Base-by-base conservation (phyloP, 108 stramenopile species). In the Skeletonema potamos region DNA sequence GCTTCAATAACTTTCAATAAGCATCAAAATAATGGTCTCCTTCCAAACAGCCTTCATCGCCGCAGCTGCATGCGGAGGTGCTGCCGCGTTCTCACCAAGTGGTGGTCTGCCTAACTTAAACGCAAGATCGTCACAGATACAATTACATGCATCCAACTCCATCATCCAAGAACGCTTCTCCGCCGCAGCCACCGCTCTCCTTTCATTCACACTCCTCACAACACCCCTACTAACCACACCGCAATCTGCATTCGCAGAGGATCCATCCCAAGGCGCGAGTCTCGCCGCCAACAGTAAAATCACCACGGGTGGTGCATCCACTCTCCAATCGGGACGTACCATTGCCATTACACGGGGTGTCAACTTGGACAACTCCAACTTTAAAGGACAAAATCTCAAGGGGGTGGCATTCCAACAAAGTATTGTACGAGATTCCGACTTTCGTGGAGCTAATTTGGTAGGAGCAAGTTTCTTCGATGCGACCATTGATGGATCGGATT, bases 401-500 rank as follows among this genome's bases (percentile, higher is more conserved):
- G 96, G 96, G 1, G 96, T 98, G 18, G 95, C 96, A 55, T 98
- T 98, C 73, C 97, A 98, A 79, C 97, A 98, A 66, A 82, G 79
- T 54, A 92, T 98, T 66, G 91, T 98, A 11, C 81, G 97, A 15
- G 94, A 96, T 65, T 54, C 88, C 24, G 91, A 96, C 79, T 98
- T 97, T 66, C 78, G 83, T 18, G 82, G 76, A 15, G 55, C 86
- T 27, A 96, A 98, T 63, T 72, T 96, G 43, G 70, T 85, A 2
- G 87, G 91, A 1, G 87, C 96, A 6, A 89, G 88, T 34, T 97
- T 97, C 74, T 97, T 98, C 72, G 97, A 97, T 80, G 97, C 97
- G 2, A 96, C 96, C 12, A 66, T 97, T 56, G 90, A 92, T 67
- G 96, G 95, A 56, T 85, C 87, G 24, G 85, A 97, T 70, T 90